phyloP scores from a whole-genome alignment of 2,329 filamentous ascomycete species.

The Trichoderma afroharzianum region DNA sequence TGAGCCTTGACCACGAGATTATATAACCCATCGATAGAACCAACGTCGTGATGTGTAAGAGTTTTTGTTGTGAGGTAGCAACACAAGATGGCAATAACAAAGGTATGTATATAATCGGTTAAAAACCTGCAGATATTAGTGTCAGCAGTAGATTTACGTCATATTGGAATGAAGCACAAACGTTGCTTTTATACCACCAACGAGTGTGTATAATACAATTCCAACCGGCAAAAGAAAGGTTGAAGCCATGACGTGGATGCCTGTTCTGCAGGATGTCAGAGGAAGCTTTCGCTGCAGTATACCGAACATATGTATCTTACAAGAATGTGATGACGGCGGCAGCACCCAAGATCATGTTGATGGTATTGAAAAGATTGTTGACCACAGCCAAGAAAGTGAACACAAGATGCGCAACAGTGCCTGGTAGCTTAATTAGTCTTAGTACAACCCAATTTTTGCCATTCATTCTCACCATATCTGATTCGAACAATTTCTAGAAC shows the following conservation, averaged over 20 bases:
- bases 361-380: slow-evolving; percentile 4
- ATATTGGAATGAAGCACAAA: background rate
- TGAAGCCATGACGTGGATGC: slow-evolving; percentile 6
- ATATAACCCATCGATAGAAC: slow-evolving; percentile 3
- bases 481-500: slow-evolving; percentile 8
- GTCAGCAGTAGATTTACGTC: background rate
- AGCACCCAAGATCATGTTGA: slow-evolving; percentile 12
- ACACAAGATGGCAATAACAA: background rate
- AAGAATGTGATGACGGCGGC: background rate
- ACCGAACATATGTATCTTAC: background rate
- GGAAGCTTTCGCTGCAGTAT: too few relatives aligned
- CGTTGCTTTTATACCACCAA: slow-evolving; percentile 9
- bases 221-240: background rate
- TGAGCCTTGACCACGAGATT: background rate
- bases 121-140: background rate
- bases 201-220: background rate
- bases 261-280: background rate
- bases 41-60: background rate
- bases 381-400: slow-evolving; percentile 8
- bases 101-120: slow-evolving; percentile 4
- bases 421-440: background rate
- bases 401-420: background rate
- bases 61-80: slow-evolving; percentile 3
- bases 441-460: fast-evolving
- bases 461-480: background rate